Conservation (phyloP, 345 rosid species). For the Kandelia obovata region DNA sequence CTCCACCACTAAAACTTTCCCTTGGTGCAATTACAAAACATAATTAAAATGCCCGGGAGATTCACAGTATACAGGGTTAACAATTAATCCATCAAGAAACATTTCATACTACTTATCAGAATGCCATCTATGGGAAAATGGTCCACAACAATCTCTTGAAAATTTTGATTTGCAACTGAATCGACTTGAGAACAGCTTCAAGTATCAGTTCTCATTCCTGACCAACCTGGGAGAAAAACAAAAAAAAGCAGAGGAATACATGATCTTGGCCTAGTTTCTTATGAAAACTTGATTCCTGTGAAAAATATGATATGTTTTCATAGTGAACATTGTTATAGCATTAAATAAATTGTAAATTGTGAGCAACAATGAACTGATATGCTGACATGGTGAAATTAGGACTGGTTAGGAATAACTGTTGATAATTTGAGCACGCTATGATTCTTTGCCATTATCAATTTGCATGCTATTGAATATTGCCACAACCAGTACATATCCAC, state of each 20-base stretch:
- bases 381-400: too few relatives aligned
- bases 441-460: too few relatives aligned
- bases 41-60: neutral
- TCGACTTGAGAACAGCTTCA: constrained; percentile 6
- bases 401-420: too few relatives aligned
- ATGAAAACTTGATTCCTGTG: too few relatives aligned
- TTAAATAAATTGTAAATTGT: too few relatives aligned
- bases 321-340: too few relatives aligned
- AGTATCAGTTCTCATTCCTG: constrained; percentile 27
- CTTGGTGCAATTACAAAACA: neutral
- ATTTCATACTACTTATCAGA: constrained; percentile 16
- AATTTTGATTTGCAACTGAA: constrained; percentile 7
- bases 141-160: constrained; percentile 28
- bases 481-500: too few relatives aligned
- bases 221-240: constrained; percentile 25
- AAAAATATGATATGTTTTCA: too few relatives aligned
- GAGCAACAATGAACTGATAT: too few relatives aligned
- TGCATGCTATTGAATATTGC: too few relatives aligned
- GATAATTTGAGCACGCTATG: too few relatives aligned
- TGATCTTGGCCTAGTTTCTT: neutral
- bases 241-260: neutral
- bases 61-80: constrained; percentile 14
- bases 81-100: constrained; percentile 10
- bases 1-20: neutral
- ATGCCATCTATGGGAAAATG: constrained; percentile 16